A percentile compares a stretch with the other conserved stretches of the same genome.
phyloP scores from a whole-genome alignment of 2,329 filamentous ascomycete genomes.

The Xylariaceae sp. region DNA sequence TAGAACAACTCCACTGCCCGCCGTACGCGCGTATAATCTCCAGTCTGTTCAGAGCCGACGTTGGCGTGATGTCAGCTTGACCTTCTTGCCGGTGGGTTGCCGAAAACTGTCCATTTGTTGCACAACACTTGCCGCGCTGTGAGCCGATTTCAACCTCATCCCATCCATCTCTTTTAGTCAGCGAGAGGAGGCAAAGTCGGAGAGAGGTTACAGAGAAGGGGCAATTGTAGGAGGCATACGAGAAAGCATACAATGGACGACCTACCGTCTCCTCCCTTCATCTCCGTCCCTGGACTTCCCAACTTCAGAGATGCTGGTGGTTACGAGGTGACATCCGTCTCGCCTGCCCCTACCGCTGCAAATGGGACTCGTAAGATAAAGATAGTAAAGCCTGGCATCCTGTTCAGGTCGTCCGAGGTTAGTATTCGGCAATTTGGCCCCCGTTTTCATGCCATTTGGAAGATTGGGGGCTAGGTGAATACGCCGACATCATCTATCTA shows the following conservation, averaged over 20 bases:
- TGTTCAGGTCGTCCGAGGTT: slow-evolving; percentile 63
- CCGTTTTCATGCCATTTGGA: background rate
- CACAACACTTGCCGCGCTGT: background rate
- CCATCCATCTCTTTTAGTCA: too few relatives aligned
- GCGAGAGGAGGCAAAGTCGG: background rate
- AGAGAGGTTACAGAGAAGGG: background rate
- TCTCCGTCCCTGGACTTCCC: slow-evolving; percentile 50
- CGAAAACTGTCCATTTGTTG: background rate
- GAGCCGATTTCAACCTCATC: background rate
- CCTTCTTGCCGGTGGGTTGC: background rate
- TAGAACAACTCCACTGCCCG: too few relatives aligned
- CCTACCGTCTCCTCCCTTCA: slow-evolving; percentile 42
- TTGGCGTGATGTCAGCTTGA: background rate
- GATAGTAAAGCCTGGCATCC: slow-evolving; percentile 46
- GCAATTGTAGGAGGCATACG: background rate
- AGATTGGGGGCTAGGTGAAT: background rate
- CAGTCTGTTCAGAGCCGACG: too few relatives aligned
- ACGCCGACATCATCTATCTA: background rate
- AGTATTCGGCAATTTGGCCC: background rate
- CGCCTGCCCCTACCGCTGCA: slow-evolving; percentile 4
- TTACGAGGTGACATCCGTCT: slow-evolving; percentile 40
- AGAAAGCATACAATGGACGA: background rate
- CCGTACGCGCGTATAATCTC: too few relatives aligned
- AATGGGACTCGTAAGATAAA: slow-evolving; percentile 20
- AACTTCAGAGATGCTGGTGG: slow-evolving; percentile 68